phyloP scores from a whole-genome alignment of 768 basidiomycete species.

The Pleurotus giganteus region DNA sequence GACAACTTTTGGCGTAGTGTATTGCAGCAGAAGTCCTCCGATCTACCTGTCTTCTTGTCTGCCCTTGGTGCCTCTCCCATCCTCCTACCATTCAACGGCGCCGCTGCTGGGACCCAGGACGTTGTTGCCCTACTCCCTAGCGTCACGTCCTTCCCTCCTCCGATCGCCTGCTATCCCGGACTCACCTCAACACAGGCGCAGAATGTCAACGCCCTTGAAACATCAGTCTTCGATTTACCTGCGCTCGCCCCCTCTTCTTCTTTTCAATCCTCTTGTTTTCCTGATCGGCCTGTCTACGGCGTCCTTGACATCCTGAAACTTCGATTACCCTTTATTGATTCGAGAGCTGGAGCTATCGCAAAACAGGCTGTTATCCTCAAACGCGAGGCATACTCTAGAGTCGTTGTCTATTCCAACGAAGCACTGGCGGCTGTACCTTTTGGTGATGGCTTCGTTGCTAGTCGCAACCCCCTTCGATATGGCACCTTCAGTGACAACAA shows the following conservation, averaged over 20 bases:
- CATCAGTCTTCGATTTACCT: conserved; percentile 49
- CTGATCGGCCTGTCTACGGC: conserved; percentile 61
- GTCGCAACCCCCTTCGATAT: conserved; percentile 48
- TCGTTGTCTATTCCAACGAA: conserved; percentile 50
- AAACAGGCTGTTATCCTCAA: conserved; percentile 51
- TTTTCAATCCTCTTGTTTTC: conserved; percentile 52
- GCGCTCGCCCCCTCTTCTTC: conserved; percentile 22
- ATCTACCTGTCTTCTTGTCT: conserved; percentile 46
- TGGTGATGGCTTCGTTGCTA: conserved; percentile 8
- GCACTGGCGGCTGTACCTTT: conserved; percentile 45
- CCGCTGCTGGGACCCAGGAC: conserved; percentile 25
- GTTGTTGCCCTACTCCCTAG: conserved; percentile 40
- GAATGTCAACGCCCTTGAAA: conserved; percentile 47
- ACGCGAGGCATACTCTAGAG: conserved; percentile 42
- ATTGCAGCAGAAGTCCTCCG: conserved; percentile 41
- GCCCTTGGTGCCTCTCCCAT: conserved; percentile 45
- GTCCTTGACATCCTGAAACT: conserved; percentile 55
- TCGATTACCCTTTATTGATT: conserved; percentile 55
- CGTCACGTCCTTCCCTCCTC: conserved; percentile 53
- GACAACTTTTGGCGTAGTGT: conserved; percentile 53
- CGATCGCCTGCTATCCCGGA: conserved; percentile 60
- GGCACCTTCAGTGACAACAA: conserved; percentile 46
- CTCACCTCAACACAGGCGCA: conserved; percentile 37
- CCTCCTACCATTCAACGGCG: conserved; percentile 59
- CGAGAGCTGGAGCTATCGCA: conserved; percentile 32